A percentile compares a stretch with the other conserved stretches of the same genome.
Conservation (phyloP, 331 rosid species). For the Malus hybrid region DNA sequence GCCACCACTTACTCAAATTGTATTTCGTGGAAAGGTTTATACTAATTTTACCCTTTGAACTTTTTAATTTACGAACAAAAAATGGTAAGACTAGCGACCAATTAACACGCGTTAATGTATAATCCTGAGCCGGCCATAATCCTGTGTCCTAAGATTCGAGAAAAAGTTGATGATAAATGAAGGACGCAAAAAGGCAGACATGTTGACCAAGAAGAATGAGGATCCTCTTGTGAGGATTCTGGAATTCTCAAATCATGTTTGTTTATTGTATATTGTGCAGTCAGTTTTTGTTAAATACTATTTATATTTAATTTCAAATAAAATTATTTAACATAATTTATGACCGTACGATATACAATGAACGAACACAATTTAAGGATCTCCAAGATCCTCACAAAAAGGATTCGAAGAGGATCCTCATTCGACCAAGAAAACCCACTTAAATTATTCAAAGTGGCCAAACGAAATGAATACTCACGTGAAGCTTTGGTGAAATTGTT, state of each 20-base stretch:
- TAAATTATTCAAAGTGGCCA: slow-evolving; percentile 2
- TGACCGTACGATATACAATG: fast-evolving
- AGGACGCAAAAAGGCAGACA: not conserved
- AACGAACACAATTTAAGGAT: fast-evolving
- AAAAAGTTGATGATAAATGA: too few species aligned
- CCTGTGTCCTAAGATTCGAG: too few species aligned
- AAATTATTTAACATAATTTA: too few species aligned
- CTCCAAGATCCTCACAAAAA: too few species aligned
- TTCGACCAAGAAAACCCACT: slow-evolving; percentile 14
- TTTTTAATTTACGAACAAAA: not conserved
- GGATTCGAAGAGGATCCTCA: fast-evolving
- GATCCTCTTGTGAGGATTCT: too few species aligned
- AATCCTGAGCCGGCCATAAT: too few species aligned
- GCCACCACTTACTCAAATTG: slow-evolving; percentile 20
- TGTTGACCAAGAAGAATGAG: slow-evolving; percentile 3
- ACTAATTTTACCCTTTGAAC: not conserved
- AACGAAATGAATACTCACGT: not conserved
- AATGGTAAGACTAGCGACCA: too few species aligned
- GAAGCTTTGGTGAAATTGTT: not conserved
- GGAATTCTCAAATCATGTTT: too few species aligned
- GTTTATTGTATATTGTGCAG: fast-evolving
- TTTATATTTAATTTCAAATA: too few species aligned
- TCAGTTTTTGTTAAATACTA: fast-evolving
- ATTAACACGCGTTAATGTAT: too few species aligned
- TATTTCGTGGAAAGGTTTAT: slow-evolving; percentile 10